These are phyloP conservation scores for Fomitopsis palustris DNA, from an alignment of 1,284 basidiomycete species.

Conservation along the genomic window DNA sequence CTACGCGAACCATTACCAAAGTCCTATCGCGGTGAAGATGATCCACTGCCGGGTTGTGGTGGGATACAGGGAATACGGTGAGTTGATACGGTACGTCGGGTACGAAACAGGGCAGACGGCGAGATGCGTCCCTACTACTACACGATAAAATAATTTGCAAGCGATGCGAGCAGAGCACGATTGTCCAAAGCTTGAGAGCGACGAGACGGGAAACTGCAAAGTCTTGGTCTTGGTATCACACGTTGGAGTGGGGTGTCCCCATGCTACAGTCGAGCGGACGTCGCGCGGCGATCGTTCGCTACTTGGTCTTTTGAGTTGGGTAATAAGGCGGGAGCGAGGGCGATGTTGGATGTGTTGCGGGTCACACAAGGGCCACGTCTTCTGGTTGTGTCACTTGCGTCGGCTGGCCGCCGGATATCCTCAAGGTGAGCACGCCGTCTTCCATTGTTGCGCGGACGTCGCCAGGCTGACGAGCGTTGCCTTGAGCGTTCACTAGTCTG, in stretches of 20 bases:
- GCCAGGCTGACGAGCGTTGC: conserved; percentile 17
- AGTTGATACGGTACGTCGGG: too few species aligned
- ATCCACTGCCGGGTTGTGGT: not conserved
- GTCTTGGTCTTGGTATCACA: not conserved
- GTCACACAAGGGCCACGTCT: conserved; percentile 22
- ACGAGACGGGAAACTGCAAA: not conserved
- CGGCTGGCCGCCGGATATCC: conserved; percentile 21
- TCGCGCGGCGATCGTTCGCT: not conserved
- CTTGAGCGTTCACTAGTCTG: not conserved
- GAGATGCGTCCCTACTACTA: not conserved
- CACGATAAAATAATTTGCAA: not conserved
- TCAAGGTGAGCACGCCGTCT: conserved; percentile 30
- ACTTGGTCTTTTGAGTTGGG: not conserved
- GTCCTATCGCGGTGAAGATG: not conserved
- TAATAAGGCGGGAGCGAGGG: not conserved
- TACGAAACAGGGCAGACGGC: too few species aligned
- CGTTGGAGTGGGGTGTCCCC: not conserved
- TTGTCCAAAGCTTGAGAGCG: not conserved
- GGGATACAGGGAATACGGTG: too few species aligned
- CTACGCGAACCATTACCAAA: not conserved
- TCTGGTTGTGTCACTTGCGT: conserved; percentile 17
- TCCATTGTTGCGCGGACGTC: conserved; percentile 24
- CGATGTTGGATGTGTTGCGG: not conserved
- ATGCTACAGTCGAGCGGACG: not conserved
- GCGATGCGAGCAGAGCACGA: not conserved